phyloP scores from a whole-genome alignment of 1,284 basidiomycete species.

The Leccinum subfulvum region DNA sequence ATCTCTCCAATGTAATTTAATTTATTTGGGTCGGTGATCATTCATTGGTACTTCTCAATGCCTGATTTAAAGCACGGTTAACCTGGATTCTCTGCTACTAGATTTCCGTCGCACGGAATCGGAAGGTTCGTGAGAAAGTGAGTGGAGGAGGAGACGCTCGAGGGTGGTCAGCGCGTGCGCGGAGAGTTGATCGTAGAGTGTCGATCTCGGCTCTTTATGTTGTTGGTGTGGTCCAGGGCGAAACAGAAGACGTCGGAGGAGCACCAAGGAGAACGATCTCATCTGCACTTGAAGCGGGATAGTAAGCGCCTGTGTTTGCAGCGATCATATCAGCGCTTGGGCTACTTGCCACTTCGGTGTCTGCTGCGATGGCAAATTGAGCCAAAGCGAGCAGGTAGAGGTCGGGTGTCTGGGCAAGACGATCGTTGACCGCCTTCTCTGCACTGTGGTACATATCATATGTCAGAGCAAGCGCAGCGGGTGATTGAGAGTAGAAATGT shows the following conservation, averaged over 20 bases:
- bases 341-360: conserved; percentile 66
- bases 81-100: no score
- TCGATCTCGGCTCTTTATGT: conserved; percentile 39
- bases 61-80: no score
- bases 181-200: conserved; percentile 73
- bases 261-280: conserved; percentile 78
- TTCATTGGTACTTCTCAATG: no score
- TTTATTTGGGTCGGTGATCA: no score
- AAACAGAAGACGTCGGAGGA: conserved; percentile 73
- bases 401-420: conserved; percentile 72
- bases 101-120: conserved; percentile 61
- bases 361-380: conserved; percentile 69
- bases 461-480: conserved; percentile 3
- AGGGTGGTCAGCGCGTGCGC: conserved; percentile 61
- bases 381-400: conserved; percentile 72
- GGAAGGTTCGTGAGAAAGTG: conserved; percentile 58
- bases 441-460: conserved; percentile 45
- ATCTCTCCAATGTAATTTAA: no score
- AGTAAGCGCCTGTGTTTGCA: conserved; percentile 14
- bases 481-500: not conserved
- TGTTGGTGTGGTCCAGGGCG: conserved; percentile 42
- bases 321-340: conserved; percentile 1
- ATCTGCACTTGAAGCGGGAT: conserved; percentile 46
- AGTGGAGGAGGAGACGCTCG: conserved; percentile 68
- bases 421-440: conserved; percentile 75